Conservation (phyloP, 1,284 basidiomycete species). For the Neonothopanus nambi region DNA sequence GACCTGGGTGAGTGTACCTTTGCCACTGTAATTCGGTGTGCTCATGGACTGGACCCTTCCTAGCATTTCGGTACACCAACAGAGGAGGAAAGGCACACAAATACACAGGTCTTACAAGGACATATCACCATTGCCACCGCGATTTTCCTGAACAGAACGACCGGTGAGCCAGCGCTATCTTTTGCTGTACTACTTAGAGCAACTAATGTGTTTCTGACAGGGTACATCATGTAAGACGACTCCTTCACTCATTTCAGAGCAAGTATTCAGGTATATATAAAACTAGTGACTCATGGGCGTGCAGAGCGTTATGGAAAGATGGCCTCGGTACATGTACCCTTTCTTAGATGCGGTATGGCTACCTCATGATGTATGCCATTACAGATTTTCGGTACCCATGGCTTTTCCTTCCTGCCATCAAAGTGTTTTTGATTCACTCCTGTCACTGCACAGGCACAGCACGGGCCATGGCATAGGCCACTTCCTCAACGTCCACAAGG, state of each 20-base stretch:
- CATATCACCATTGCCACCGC: slow-evolving; percentile 90
- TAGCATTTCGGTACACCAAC: slow-evolving; percentile 91
- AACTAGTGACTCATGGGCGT: slow-evolving; percentile 84
- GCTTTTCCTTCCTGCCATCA: background rate
- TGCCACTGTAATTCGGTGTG: too few relatives aligned
- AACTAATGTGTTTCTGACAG: slow-evolving; percentile 63
- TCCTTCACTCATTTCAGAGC: too few relatives aligned
- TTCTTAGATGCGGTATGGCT: background rate
- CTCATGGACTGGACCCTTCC: background rate
- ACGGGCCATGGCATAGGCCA: slow-evolving; percentile 95
- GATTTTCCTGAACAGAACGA: slow-evolving; percentile 87
- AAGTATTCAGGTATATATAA: too few relatives aligned
- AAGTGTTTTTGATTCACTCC: background rate
- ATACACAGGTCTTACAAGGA: slow-evolving; percentile 94
- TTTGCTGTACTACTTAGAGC: slow-evolving; percentile 41
- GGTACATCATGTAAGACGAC: slow-evolving; percentile 29
- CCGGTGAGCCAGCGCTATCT: slow-evolving; percentile 48
- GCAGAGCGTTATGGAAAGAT: slow-evolving; percentile 87
- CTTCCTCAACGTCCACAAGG: slow-evolving; percentile 93
- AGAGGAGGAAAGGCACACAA: slow-evolving; percentile 82
- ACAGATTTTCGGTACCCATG: slow-evolving; percentile 44
- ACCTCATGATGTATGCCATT: slow-evolving; percentile 2
- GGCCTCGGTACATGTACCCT: slow-evolving; percentile 67
- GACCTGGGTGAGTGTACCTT: slow-evolving; percentile 66
- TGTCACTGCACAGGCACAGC: slow-evolving; percentile 59